Evolutionary conservation across 108 stramenopile genomes (phyloP), one percentile per base, ranked within the genome.

Genomic region (Nannochloropsis gaditana): DNA sequence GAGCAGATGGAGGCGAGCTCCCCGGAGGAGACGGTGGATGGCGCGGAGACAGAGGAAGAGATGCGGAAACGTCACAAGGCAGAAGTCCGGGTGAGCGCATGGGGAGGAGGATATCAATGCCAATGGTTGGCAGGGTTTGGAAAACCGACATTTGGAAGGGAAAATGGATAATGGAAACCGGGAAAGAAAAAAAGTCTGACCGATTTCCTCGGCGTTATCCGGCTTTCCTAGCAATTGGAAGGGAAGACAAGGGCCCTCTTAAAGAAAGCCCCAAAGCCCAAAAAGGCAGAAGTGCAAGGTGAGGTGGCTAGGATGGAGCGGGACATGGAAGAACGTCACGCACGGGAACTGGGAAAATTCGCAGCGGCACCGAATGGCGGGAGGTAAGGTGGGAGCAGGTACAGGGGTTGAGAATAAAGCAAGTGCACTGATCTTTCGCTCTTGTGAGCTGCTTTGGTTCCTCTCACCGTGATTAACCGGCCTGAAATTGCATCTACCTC

Each of bases 201-300:
- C 31, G 31, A 31, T 31, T 31, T 31, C 31, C 31, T 31, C 31
- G 31, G 31, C 59, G 2, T 73, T n/a, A 15, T 73, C 59, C 59
- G 47, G 10, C 15, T 10, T n/a, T 73, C 19, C 59, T n/a, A 73
- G 59, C 59, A 73, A 73, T n/a, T 73, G 6, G 59, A 73, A 73
- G 59, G 59, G 59, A 15, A 73, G n/a, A 73, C 59, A 15, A 15
- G 59, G 59, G 59, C 59, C 59, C 15, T 73, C 19, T n/a, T 73
- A n/a, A 73, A 73, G n/a, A 73, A 73, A n/a, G 59, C 59, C 59
- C 59, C 59, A 15, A 73, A 73, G 59, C 59, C 59, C 59, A 73
- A 73, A n/a, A 73, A 73, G n/a, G 59, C 59, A 15, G 59, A 73
- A 73, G 59, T 73, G 19, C 59, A 73, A n/a, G 59, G 59, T n/a